phyloP scores from a whole-genome alignment of 768 basidiomycete species.

The Tremella fuciformis region DNA sequence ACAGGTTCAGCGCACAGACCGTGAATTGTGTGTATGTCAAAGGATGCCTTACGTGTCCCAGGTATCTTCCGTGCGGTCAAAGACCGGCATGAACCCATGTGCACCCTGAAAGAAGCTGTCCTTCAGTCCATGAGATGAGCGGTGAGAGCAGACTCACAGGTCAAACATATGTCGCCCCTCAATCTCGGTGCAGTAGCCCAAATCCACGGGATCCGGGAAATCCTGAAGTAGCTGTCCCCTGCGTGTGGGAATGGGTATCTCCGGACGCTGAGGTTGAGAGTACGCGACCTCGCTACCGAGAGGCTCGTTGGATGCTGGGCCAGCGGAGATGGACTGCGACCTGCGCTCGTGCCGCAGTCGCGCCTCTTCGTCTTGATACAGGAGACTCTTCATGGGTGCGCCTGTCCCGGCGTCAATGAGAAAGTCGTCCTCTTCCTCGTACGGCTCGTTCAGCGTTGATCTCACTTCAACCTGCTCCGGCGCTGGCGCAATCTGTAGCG shows the following conservation, averaged over 20 bases:
- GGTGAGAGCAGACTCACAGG: constrained; percentile 3
- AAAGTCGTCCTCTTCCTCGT: constrained; percentile 9
- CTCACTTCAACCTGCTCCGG: background rate
- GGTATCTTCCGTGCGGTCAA: constrained; percentile 8
- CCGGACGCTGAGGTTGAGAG: constrained; percentile 1
- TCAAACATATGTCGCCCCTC: constrained; percentile 15
- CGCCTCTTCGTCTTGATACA: constrained; percentile 10
- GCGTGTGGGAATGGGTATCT: constrained; percentile 7
- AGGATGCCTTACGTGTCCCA: constrained; percentile 14
- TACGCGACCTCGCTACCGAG: background rate
- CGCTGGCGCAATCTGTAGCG: background rate
- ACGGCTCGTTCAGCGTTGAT: background rate
- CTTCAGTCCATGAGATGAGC: no score
- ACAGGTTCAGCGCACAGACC: background rate
- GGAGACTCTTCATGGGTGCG: constrained; percentile 8
- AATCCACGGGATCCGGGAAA: constrained; percentile 12
- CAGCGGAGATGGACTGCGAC: constrained; percentile 1
- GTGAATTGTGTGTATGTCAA: background rate
- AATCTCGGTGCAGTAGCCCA: constrained; percentile 13
- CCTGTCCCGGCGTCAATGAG: constrained; percentile 4
- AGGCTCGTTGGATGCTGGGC: background rate
- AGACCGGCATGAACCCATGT: constrained; percentile 10
- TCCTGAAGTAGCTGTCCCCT: constrained; percentile 4
- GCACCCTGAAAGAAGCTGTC: constrained; percentile 16
- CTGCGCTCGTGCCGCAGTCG: constrained; percentile 5